Evolutionary conservation across 306 rosid species (phyloP).

Genomic region (Rubus idaeus): DNA sequence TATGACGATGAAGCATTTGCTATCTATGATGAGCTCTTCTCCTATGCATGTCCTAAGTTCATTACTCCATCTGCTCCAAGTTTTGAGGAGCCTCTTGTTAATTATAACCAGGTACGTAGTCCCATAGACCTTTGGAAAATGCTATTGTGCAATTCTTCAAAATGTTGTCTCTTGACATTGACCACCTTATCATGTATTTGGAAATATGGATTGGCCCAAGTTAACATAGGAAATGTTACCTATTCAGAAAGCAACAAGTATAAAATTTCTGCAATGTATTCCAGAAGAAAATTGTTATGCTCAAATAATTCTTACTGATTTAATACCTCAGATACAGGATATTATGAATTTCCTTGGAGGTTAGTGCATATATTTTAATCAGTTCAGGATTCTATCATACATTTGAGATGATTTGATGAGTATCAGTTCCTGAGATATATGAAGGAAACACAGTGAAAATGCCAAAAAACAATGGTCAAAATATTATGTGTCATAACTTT

Average conservation of each 20-base stretch:
- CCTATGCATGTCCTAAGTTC: conserved; percentile 97
- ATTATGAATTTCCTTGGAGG: not conserved
- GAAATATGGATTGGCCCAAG: not conserved
- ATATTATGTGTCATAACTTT: no score
- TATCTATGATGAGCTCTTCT: conserved; percentile 93
- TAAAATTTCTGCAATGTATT: not conserved
- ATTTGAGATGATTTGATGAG: not conserved
- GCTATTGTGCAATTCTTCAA: not conserved
- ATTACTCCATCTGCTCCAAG: conserved; percentile 97
- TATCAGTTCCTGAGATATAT: not conserved
- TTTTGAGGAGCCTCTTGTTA: conserved; percentile 90
- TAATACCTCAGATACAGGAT: no score
- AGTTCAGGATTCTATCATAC: not conserved
- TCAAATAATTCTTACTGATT: not conserved
- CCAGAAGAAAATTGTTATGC: not conserved
- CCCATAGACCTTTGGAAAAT: not conserved
- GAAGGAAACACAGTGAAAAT: not conserved
- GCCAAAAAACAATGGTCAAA: no score
- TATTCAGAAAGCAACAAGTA: not conserved
- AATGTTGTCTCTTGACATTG: not conserved
- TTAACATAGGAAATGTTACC: not conserved
- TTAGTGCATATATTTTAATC: not conserved
- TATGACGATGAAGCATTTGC: conserved; percentile 95
- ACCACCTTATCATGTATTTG: not conserved
- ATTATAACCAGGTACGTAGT: conserved; percentile 81